Evolutionary conservation across 139 green algal species (phyloP), one percentile per base, ranked within the genome.

Genomic region (Diplosphaera chodatii): DNA sequence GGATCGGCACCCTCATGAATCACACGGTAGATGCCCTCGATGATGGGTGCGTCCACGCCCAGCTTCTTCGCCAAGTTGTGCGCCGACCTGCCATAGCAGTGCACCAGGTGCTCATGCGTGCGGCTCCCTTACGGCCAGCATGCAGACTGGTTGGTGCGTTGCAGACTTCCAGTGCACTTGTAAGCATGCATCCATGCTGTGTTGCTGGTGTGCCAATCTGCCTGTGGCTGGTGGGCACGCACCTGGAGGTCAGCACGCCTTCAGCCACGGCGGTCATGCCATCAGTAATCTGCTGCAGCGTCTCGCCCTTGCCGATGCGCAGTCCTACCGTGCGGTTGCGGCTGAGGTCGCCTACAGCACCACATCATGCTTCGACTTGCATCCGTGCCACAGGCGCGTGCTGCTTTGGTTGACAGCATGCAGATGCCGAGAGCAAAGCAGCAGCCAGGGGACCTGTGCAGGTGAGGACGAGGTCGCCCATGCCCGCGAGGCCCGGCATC

Each of bases 391-490:
- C n/a, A n/a, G n/a, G n/a, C n/a, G n/a, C n/a, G n/a, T n/a, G n/a
- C n/a, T n/a, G n/a, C n/a, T n/a, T n/a, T n/a, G n/a, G n/a, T n/a
- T n/a, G n/a, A n/a, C n/a, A n/a, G n/a, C n/a, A n/a, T n/a, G n/a
- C n/a, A n/a, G n/a, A n/a, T n/a, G n/a, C n/a, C n/a, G n/a, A n/a
- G n/a, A n/a, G n/a, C n/a, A n/a, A n/a, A n/a, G n/a, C n/a, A n/a
- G n/a, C n/a, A n/a, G 37, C 37, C 37, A 48, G 27, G n/a, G 2
- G 40, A 83, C 88, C 88, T 55, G 87, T 94, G 79, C 90, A 96
- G 32, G 90, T 96, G 33, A 96, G 82, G 63, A 96, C 90, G 2
- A 96, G 77, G 77, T 96, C 91, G 20, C 91, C 91, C 67, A 96
- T 87, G 66, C 91, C 89, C 20, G 87, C 83, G 40, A 96, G 86